Conservation (phyloP, 805 yeast genomes). For the Candida nemodendra region DNA sequence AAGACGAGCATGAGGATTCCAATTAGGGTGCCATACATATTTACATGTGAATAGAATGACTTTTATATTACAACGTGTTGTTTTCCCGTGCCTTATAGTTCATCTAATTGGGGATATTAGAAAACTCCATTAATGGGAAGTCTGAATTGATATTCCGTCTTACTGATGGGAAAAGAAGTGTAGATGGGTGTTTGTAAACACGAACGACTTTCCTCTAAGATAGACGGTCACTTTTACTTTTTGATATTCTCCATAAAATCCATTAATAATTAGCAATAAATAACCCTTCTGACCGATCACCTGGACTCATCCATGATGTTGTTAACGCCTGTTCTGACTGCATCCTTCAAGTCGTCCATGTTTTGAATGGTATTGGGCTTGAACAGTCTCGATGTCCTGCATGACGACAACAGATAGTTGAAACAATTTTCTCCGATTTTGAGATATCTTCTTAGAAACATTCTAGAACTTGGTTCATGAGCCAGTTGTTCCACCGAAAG, state of each 20-base stretch:
- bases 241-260: too few species aligned
- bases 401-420: slow-evolving; percentile 43
- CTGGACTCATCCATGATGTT: too few species aligned
- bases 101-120: slow-evolving; percentile 1
- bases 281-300: too few species aligned
- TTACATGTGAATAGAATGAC: slow-evolving; percentile 8
- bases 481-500: slow-evolving; percentile 31
- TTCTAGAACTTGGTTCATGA: slow-evolving; percentile 44
- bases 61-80: slow-evolving; percentile 6
- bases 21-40: too few species aligned
- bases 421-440: slow-evolving; percentile 62
- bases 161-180: slow-evolving; percentile 11
- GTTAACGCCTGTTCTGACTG: slow-evolving; percentile 30
- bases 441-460: slow-evolving; percentile 48
- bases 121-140: slow-evolving; percentile 24
- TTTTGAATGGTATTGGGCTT: slow-evolving; percentile 33
- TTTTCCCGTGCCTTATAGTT: slow-evolving; percentile 27
- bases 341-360: slow-evolving; percentile 30
- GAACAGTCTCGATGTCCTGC: slow-evolving; percentile 52
- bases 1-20: slow-evolving; percentile 49
- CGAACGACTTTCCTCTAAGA: too few species aligned
- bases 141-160: slow-evolving; percentile 5
- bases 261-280: too few species aligned
- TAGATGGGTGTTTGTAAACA: too few species aligned
- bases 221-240: too few species aligned